phyloP scores from a whole-genome alignment of 495 filamentous ascomycete genomes.

The Astrothelium subdiscretum region DNA sequence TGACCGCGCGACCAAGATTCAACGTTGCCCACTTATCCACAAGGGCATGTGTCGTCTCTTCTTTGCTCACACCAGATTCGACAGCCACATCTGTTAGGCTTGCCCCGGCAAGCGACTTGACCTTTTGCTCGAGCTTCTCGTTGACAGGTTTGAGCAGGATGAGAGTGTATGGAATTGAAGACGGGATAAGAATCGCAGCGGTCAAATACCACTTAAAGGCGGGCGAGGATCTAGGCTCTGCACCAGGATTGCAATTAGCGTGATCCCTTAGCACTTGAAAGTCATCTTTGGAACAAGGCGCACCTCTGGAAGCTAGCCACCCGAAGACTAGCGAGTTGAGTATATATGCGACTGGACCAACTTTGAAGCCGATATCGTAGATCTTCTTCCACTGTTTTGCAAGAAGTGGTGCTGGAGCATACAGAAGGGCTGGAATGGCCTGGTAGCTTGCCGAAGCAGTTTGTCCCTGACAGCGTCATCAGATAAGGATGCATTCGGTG shows the following conservation, averaged over 20 bases:
- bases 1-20: constrained; percentile 36
- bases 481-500: constrained; percentile 1
- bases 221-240: constrained; percentile 6
- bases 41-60: constrained; percentile 35
- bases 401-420: constrained; percentile 40
- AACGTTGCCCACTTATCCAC: constrained; percentile 45
- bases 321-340: constrained; percentile 27
- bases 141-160: constrained; percentile 29
- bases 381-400: constrained; percentile 38
- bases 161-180: constrained; percentile 41
- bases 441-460: constrained; percentile 32
- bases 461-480: constrained; percentile 21
- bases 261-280: neutral
- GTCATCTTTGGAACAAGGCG: neutral
- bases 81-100: constrained; percentile 21
- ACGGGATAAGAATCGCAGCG: constrained; percentile 31
- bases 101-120: constrained; percentile 16
- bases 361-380: constrained; percentile 25
- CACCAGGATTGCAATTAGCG: neutral
- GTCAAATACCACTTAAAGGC: constrained; percentile 30
- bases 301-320: constrained; percentile 36
- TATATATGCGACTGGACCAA: constrained; percentile 26
- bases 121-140: constrained; percentile 16
- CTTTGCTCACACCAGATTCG: constrained; percentile 24
- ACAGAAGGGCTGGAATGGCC: constrained; percentile 38